Conservation (phyloP, 768 basidiomycete genomes). For the Termitomyces eurrhizus region DNA sequence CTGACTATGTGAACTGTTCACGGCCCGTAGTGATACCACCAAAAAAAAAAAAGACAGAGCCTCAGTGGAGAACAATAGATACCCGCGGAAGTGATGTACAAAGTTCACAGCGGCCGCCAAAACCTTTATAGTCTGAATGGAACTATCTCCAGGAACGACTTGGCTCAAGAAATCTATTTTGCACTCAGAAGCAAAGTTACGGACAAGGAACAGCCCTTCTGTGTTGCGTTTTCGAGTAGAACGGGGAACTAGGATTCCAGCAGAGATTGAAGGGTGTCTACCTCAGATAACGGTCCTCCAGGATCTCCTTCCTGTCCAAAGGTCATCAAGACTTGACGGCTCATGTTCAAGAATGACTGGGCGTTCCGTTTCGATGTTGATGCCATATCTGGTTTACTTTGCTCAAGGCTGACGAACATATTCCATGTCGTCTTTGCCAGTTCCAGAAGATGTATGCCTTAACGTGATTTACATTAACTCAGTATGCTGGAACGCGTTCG, state of each 20-base stretch:
- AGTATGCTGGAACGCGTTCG: neutral
- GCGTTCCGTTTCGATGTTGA: slow-evolving; percentile 24
- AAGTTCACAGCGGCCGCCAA: neutral
- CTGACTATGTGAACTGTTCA: too few relatives aligned
- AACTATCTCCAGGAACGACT: neutral
- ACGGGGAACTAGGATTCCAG: slow-evolving; percentile 22
- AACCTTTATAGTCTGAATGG: neutral
- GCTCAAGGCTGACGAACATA: slow-evolving; percentile 33
- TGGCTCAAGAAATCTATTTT: neutral
- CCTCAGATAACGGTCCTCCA: slow-evolving; percentile 55
- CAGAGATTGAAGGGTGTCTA: slow-evolving; percentile 38
- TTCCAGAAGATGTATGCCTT: slow-evolving; percentile 75
- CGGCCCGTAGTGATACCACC: too few relatives aligned
- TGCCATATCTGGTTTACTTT: slow-evolving; percentile 16
- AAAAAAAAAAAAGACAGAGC: too few relatives aligned
- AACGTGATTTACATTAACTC: neutral
- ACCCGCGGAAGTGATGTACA: neutral
- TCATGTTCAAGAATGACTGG: slow-evolving; percentile 35
- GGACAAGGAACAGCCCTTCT: neutral
- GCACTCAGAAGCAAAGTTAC: neutral
- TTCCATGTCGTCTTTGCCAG: slow-evolving; percentile 81
- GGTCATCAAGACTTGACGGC: slow-evolving; percentile 37
- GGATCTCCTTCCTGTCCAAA: slow-evolving; percentile 64
- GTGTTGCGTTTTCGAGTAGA: neutral
- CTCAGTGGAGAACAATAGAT: neutral